phyloP scores from a whole-genome alignment of 2,329 filamentous ascomycete species.

The Diaporthe sp. region DNA sequence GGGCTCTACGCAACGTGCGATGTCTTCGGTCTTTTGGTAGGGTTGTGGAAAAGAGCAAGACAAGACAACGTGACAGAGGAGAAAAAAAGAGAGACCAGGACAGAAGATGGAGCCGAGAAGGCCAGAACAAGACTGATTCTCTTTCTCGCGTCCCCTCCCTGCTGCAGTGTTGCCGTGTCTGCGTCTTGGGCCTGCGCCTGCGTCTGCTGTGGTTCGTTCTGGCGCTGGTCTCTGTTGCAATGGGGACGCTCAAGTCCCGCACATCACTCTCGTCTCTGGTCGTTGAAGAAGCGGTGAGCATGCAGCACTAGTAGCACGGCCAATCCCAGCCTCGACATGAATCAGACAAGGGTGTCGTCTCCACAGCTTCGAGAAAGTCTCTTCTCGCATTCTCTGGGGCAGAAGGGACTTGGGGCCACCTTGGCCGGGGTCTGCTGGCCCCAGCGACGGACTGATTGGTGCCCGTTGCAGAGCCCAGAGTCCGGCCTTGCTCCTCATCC shows the following conservation, averaged over 20 bases:
- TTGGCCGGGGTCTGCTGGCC: slow-evolving; percentile 32
- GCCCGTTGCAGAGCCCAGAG: slow-evolving; percentile 30
- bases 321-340: slow-evolving; percentile 37
- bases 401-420: slow-evolving; percentile 28
- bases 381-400: slow-evolving; percentile 36
- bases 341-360: slow-evolving; percentile 33
- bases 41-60: slow-evolving; percentile 51
- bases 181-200: slow-evolving; percentile 29
- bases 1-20: slow-evolving; percentile 36
- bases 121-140: slow-evolving; percentile 34
- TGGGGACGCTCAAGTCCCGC: slow-evolving; percentile 40
- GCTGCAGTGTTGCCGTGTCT: slow-evolving; percentile 31
- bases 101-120: slow-evolving; percentile 37
- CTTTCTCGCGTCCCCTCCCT: slow-evolving; percentile 36
- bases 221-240: slow-evolving; percentile 38
- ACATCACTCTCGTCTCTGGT: slow-evolving; percentile 39
- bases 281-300: slow-evolving; percentile 51
- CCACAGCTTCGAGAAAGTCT: slow-evolving; percentile 40
- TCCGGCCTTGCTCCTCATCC: slow-evolving; percentile 29
- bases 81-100: slow-evolving; percentile 39
- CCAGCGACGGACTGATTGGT: slow-evolving; percentile 21
- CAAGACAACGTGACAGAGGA: slow-evolving; percentile 45
- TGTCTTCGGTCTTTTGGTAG: slow-evolving; percentile 34
- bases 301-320: slow-evolving; percentile 38
- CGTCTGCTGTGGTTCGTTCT: slow-evolving; percentile 33